Evolutionary conservation across 768 basidiomycete genomes (phyloP), one percentile per base, ranked within the genome.

Genomic region (Leucocoprinus leucothites): DNA sequence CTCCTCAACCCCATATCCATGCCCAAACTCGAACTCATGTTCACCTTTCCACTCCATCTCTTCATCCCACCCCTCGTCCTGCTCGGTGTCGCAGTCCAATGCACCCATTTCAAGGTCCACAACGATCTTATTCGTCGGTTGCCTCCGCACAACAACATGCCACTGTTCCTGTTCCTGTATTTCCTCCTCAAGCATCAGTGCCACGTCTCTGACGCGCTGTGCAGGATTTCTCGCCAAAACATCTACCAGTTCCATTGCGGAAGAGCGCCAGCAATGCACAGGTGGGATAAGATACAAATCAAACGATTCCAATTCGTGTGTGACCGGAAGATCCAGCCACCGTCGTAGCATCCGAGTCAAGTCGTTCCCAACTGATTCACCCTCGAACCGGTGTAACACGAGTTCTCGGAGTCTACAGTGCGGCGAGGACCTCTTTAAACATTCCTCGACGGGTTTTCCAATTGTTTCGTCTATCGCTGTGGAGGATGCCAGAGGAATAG

Each of bases 211-310:
- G 24, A 53, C 34, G 16, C 52, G 46, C n/a, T 36, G 19, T 3
- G 52, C 43, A 38, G 52, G 52, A 16, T 53, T 43, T 24, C 46
- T 46, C 13, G n/a, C 22, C 19, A 53, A 38, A n/a, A 4, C 3
- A n/a, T 38, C 11, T 9, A 38, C 9, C 16, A 38, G 7, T n/a
- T 14, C 31, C n/a, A 13, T 45, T 13, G 31, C 3, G 7, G 28
- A 24, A 5, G n/a, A 16, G 41, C 7, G 26, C 22, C 19, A 38
- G 16, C 6, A 38, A n/a, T 13, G 13, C 31, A 34, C 34, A 11
- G 13, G 13, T 36, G 22, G 16, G 3, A 53, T 7, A 11, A 43
- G 44, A 36, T 35, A 36, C 1, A 53, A 19, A 6, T 53, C 35
- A 34, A 53, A 53, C 16, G n/a, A 21, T 1, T 31, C 31, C 21